Conservation (phyloP, 441 rosid species). For the Capsella rubella region DNA sequence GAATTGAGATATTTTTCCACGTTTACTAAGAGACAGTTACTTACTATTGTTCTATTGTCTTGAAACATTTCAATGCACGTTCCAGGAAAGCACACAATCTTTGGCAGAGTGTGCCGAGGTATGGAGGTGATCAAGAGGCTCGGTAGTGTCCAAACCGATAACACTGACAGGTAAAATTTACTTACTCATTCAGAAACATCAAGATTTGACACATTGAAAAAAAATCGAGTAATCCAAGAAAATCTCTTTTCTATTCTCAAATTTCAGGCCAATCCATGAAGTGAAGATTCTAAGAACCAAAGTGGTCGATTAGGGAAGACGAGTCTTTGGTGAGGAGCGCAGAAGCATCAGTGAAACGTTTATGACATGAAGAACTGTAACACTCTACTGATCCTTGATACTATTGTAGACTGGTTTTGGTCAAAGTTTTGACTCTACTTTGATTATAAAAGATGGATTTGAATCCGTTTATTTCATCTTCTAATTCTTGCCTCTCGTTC, state of each 20-base stretch:
- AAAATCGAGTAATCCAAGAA: neutral
- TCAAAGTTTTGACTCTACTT: constrained; percentile 8
- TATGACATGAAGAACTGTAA: constrained; percentile 9
- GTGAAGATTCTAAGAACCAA: constrained; percentile 89
- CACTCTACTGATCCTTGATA: constrained; percentile 29
- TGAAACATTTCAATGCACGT: constrained; percentile 8
- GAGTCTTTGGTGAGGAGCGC: neutral
- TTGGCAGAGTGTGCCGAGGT: constrained; percentile 91
- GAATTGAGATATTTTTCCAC: neutral
- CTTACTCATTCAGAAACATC: neutral
- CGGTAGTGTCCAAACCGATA: constrained; percentile 96
- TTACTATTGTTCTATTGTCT: neutral
- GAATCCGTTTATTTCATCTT: neutral
- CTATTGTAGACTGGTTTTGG: neutral
- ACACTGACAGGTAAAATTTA: constrained; percentile 69
- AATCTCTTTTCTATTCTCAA: neutral
- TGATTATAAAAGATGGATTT: constrained; percentile 1
- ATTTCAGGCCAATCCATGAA: constrained; percentile 85
- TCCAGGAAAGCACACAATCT: constrained; percentile 95
- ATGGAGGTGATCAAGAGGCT: constrained; percentile 98
- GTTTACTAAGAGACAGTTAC: neutral
- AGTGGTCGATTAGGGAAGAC: constrained; percentile 62
- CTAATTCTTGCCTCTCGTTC: constrained; percentile 13
- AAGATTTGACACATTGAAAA: neutral
- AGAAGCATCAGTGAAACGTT: constrained; percentile 1